Conservation (phyloP, 495 filamentous ascomycete species). For the Penicillium egyptiacum region DNA sequence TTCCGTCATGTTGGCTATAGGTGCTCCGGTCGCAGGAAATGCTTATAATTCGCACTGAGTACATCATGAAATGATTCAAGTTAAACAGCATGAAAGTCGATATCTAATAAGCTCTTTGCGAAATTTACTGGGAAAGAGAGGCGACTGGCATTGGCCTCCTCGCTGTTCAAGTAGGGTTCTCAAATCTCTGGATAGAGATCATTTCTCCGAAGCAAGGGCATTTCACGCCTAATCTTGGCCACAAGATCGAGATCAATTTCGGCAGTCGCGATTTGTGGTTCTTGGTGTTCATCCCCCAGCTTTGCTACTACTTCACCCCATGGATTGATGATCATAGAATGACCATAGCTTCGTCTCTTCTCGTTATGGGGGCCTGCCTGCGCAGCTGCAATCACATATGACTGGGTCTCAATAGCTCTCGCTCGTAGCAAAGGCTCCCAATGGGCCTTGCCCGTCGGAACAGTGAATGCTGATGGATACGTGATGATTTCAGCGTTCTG, state of each 20-base stretch:
- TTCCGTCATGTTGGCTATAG: slow-evolving; percentile 31
- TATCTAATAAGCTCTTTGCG: neutral
- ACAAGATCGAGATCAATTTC: slow-evolving; percentile 53
- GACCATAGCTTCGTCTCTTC: slow-evolving; percentile 79
- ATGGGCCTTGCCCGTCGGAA: slow-evolving; percentile 82
- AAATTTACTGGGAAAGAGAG: neutral
- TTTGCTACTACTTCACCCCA: slow-evolving; percentile 78
- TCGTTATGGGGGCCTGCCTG: slow-evolving; percentile 80
- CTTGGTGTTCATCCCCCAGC: slow-evolving; percentile 51
- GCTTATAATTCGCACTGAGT: slow-evolving; percentile 9
- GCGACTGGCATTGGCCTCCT: neutral
- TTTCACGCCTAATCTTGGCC: slow-evolving; percentile 55
- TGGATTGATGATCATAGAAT: slow-evolving; percentile 83
- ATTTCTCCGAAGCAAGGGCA: slow-evolving; percentile 62
- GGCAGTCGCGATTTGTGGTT: slow-evolving; percentile 53
- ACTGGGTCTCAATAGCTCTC: slow-evolving; percentile 86
- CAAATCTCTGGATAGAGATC: slow-evolving; percentile 64
- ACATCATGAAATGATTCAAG: slow-evolving; percentile 1
- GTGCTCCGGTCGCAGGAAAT: slow-evolving; percentile 18
- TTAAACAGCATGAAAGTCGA: neutral
- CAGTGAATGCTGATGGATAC: slow-evolving; percentile 88
- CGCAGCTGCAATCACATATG: slow-evolving; percentile 84
- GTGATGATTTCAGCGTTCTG: slow-evolving; percentile 74
- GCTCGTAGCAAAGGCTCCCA: slow-evolving; percentile 79
- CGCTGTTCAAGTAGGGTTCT: neutral